Evolutionary conservation across 768 basidiomycete genomes (phyloP).

Genomic region (Amanita pallidorosea): DNA sequence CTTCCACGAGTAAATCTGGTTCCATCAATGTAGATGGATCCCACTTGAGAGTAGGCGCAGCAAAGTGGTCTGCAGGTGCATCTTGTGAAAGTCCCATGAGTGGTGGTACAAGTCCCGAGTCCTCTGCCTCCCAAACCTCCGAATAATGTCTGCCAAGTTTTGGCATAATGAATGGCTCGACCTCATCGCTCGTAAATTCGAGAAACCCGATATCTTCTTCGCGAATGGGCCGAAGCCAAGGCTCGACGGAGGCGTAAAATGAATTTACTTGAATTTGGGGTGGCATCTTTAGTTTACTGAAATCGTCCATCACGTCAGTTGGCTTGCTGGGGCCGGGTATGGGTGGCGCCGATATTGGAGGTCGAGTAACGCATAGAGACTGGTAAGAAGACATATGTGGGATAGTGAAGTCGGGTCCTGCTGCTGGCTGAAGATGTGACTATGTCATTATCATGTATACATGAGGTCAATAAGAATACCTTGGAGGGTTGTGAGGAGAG

Average conservation of each 20-base stretch:
- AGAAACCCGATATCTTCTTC: conserved; percentile 96
- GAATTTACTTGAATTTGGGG: conserved; percentile 60
- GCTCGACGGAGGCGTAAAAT: conserved; percentile 84
- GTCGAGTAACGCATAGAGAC: conserved; percentile 42
- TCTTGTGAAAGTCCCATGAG: conserved; percentile 19
- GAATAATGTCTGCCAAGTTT: conserved; percentile 80
- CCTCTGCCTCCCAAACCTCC: conserved; percentile 91
- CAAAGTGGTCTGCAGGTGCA: conserved; percentile 26
- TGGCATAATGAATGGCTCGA: conserved; percentile 81
- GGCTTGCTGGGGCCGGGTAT: conserved; percentile 78
- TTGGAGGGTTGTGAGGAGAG: conserved; percentile 34
- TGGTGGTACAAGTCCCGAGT: conserved; percentile 36
- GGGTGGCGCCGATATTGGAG: conserved; percentile 51
- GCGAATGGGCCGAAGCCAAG: conserved; percentile 78
- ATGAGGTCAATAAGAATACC: conserved; percentile 20
- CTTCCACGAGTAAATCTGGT: conserved; percentile 55
- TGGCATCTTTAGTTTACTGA: conserved; percentile 74
- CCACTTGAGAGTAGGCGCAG: conserved; percentile 59
- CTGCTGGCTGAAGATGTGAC: conserved; percentile 11
- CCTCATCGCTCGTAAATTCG: conserved; percentile 82
- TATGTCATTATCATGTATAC: neutral
- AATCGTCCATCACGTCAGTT: conserved; percentile 80
- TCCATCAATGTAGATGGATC: conserved; percentile 78
- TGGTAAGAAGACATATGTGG: conserved; percentile 25
- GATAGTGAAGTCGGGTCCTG: conserved; percentile 52